These are phyloP conservation scores for Sporothrix pseudoabietina DNA, from an alignment of 2,329 filamentous ascomycete species.

Conservation along the genomic window DNA sequence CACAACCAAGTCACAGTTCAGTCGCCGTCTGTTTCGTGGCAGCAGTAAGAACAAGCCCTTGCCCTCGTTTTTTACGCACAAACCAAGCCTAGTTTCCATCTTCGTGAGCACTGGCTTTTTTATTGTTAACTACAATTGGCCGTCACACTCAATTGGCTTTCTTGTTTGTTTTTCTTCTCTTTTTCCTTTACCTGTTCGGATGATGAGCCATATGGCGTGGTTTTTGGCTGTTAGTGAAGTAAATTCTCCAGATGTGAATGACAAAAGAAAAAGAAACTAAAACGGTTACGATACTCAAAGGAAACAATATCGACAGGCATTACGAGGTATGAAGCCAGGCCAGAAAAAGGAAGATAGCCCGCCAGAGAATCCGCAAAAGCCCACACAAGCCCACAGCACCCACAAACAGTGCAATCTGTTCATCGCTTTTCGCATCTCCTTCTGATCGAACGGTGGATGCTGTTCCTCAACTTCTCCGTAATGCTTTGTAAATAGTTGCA, in stretches of 20 bases:
- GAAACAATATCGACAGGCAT: background rate
- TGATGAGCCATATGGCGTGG: background rate
- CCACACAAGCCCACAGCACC: background rate
- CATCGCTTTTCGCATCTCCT: background rate
- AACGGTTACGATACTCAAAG: background rate
- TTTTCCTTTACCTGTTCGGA: background rate
- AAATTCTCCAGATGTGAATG: background rate
- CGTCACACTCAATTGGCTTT: background rate
- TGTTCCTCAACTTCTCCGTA: background rate
- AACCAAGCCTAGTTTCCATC: background rate
- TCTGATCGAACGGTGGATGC: background rate
- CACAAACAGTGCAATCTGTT: background rate
- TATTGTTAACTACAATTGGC: background rate
- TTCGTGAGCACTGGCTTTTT: background rate
- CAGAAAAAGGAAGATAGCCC: conserved; percentile 15
- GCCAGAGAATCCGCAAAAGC: background rate
- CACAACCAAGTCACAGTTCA: background rate
- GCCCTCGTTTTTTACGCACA: conserved; percentile 21
- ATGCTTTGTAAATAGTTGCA: background rate
- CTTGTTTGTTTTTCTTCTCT: background rate
- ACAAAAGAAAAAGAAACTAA: background rate
- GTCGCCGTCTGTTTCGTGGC: conserved; percentile 7
- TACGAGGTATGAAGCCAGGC: background rate
- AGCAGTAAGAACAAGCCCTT: background rate
- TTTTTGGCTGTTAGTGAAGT: background rate